Conservation (phyloP, 345 rosid genomes). For the Eucalyptus pauciflora region DNA sequence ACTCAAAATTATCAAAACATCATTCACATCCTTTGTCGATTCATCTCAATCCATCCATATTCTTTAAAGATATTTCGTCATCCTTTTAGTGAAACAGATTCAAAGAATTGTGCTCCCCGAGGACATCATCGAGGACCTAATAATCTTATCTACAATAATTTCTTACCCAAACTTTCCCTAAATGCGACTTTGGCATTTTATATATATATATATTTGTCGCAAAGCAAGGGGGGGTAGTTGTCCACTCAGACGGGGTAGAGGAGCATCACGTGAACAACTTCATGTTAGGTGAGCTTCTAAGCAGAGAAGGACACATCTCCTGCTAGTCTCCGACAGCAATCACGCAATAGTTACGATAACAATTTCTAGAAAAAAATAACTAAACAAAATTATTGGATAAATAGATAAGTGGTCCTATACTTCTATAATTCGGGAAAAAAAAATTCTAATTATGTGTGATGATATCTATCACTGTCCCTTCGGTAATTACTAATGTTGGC, state of each 20-base stretch:
- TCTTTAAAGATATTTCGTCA: not conserved
- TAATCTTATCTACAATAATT: not conserved
- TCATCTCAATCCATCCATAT: accelerated
- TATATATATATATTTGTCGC: not conserved
- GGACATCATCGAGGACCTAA: not conserved
- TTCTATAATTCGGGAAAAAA: not conserved
- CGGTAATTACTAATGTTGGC: not conserved
- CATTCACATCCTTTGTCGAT: not conserved
- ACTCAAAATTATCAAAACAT: accelerated
- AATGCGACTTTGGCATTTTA: not conserved
- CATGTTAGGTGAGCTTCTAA: not conserved
- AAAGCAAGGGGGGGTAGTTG: not conserved
- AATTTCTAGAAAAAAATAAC: not conserved
- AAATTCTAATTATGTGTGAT: too few species aligned
- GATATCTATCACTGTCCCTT: not conserved
- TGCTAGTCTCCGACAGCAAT: not conserved
- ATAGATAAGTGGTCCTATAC: not conserved
- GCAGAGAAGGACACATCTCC: not conserved
- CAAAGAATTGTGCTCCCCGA: not conserved
- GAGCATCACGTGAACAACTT: not conserved
- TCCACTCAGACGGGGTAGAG: not conserved
- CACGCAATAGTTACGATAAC: not conserved
- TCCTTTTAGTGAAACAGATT: not conserved
- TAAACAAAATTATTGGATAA: not conserved
- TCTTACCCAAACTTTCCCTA: not conserved